A percentile compares a stretch with the other conserved stretches of the same genome.
These are phyloP conservation scores for Amesomyces nigricolor DNA, from an alignment of 2,329 filamentous ascomycete genomes.

Conservation along the genomic window DNA sequence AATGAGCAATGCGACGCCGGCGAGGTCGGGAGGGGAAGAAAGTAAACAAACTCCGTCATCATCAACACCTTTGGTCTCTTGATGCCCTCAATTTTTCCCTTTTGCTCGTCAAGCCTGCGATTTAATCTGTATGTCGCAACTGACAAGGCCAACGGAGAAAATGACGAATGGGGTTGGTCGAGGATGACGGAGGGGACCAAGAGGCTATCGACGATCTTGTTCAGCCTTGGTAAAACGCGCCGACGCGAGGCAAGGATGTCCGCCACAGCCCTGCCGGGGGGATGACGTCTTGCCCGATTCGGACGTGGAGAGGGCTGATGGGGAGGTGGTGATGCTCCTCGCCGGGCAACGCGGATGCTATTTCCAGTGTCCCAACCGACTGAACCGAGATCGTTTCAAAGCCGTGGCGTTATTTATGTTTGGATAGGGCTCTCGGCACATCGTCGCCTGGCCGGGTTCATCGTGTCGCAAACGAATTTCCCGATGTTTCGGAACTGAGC, in stretches of 20 bases:
- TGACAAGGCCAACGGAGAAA: conserved; percentile 1
- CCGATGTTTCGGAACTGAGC: neutral
- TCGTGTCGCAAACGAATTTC: neutral
- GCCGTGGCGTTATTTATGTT: neutral
- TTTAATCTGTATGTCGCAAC: conserved; percentile 16
- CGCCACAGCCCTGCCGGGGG: conserved; percentile 17
- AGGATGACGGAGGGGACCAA: conserved; percentile 2
- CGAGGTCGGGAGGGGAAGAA: neutral
- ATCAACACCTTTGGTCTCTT: neutral
- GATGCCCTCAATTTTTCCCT: neutral
- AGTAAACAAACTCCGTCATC: conserved; percentile 20
- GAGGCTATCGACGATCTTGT: conserved; percentile 21
- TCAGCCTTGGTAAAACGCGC: conserved; percentile 22
- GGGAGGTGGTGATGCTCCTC: neutral
- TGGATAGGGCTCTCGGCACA: neutral
- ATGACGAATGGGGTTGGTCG: conserved; percentile 8
- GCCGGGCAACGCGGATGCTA: conserved; percentile 18
- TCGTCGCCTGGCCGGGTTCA: neutral
- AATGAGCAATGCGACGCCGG: neutral
- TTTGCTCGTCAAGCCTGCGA: conserved; percentile 2
- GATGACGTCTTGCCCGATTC: conserved; percentile 23
- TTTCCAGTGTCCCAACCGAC: conserved; percentile 14
- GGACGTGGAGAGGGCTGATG: conserved; percentile 9
- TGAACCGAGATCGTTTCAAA: neutral
- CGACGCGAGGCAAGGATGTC: conserved; percentile 9